Evolutionary conservation across 108 stramenopile species (phyloP).

Genomic region (Nannochloropsis oceanica): DNA sequence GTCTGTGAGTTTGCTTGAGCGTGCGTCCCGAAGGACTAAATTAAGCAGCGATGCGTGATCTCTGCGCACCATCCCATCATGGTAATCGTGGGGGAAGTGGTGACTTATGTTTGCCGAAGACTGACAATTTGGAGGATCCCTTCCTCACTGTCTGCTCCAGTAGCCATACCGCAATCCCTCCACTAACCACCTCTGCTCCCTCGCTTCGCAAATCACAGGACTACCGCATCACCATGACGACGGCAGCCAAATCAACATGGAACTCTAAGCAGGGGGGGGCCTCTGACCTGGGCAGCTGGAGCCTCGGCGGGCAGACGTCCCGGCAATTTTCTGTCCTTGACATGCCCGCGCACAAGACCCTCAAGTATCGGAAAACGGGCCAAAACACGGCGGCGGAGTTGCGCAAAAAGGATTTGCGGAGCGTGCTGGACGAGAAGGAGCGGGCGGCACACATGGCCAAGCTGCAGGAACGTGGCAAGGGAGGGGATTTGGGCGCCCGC

Average conservation of each 20-base stretch:
- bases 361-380: slow-evolving; percentile 10
- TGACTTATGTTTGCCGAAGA: no score
- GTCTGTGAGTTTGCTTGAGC: no score
- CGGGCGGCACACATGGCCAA: background rate
- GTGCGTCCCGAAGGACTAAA: no score
- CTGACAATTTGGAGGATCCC: no score
- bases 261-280: slow-evolving; percentile 11
- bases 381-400: slow-evolving; percentile 24
- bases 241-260: slow-evolving; percentile 21
- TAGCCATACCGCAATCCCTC: no score
- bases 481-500: background rate
- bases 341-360: slow-evolving; percentile 19
- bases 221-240: slow-evolving; percentile 1
- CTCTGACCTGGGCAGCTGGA: slow-evolving; percentile 20
- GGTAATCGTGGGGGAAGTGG: no score
- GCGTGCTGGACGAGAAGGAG: slow-evolving; percentile 12
- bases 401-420: slow-evolving; percentile 10
- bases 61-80: no score
- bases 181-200: no score
- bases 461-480: background rate
- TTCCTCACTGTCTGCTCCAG: no score
- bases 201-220: no score
- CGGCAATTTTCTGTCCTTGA: slow-evolving; percentile 9
- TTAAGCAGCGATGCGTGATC: no score
- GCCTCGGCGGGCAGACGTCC: slow-evolving; percentile 17